Evolutionary conservation across 2,329 filamentous ascomycete genomes (phyloP), one percentile per base, ranked within the genome.

Genomic region (Cryphonectria carpinicola): DNA sequence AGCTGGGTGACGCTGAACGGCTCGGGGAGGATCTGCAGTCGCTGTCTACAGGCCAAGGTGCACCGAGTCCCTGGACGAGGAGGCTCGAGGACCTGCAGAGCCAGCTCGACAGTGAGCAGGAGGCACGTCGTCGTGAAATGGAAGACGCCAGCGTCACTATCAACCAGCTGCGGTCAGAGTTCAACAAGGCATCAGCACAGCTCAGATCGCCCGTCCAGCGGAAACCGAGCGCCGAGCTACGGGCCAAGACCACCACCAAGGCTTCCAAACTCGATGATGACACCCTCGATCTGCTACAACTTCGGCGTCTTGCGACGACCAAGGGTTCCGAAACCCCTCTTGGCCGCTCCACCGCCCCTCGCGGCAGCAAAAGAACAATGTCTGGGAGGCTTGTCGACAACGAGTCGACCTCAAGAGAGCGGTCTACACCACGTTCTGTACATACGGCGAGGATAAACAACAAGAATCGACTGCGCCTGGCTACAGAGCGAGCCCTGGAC

Each of bases 21-120:
- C 67, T 78, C 3, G 76, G 74, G 66, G 72, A 76, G 39, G 76
- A 74, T 28, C 75, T 78, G 39, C 74, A 76, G 19, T 76, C 74
- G 19, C 69, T 78, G 22, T 73, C 72, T 68, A 75, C 61, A 43
- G 67, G 58, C n/a, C 54, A 49, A 37, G 73, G 41, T 61, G 52
- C 37, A 70, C 70, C 49, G 17, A 74, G 19, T 19, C 65, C 72
- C n/a, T 78, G 75, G 73, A 76, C 78, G 46, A 76, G 71, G 58
- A 78, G 75, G 67, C 74, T 79, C n/a, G 77, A 76, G n/a, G 75
- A 79, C 25, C 71, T 77, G 22, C 75, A 76, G 62, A 74, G 75
- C 17, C 76, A 78, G 69, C 58, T 74, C 28, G 76, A 75, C 64
- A 74, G 74, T 7, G 75, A 76, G 25, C 76, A 74, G 67, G 72